Conservation (phyloP, 345 rosid genomes). For the Ricinus communis region DNA sequence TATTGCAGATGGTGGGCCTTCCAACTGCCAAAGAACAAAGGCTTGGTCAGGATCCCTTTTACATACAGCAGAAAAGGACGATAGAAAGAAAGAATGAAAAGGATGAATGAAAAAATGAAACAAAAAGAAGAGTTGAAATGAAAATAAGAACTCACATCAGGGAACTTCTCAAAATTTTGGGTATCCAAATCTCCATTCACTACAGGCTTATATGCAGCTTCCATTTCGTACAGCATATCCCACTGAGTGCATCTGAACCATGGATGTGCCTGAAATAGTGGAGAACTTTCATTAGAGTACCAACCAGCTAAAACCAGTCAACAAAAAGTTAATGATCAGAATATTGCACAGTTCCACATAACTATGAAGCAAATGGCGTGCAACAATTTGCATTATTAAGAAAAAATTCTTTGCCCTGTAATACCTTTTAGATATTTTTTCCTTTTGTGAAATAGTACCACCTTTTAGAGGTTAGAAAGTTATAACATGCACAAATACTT, state of each 20-base stretch:
- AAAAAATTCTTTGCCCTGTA: too few species aligned
- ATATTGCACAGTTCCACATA: neutral
- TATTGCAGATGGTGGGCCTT: constrained; percentile 53
- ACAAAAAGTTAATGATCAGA: neutral
- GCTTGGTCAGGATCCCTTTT: neutral
- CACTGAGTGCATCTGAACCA: constrained; percentile 79
- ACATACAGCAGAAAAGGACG: neutral
- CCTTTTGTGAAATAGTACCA: too few species aligned
- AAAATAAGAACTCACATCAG: constrained; percentile 63
- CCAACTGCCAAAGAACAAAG: constrained; percentile 45
- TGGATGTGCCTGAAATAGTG: constrained; percentile 61
- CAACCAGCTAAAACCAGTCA: constrained; percentile 18
- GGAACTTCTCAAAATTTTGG: constrained; percentile 96
- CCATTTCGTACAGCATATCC: constrained; percentile 86
- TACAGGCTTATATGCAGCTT: constrained; percentile 77
- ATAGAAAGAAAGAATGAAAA: neutral
- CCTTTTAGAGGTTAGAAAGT: too few species aligned
- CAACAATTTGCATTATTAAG: too few species aligned
- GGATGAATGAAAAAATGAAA: neutral
- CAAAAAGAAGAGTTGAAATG: neutral
- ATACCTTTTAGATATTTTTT: too few species aligned
- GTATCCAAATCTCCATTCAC: constrained; percentile 93
- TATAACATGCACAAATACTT: constrained; percentile 2
- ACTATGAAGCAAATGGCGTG: too few species aligned
- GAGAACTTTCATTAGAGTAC: constrained; percentile 19